phyloP scores from a whole-genome alignment of 2,329 filamentous ascomycete genomes.

The Fusarium avenaceum region DNA sequence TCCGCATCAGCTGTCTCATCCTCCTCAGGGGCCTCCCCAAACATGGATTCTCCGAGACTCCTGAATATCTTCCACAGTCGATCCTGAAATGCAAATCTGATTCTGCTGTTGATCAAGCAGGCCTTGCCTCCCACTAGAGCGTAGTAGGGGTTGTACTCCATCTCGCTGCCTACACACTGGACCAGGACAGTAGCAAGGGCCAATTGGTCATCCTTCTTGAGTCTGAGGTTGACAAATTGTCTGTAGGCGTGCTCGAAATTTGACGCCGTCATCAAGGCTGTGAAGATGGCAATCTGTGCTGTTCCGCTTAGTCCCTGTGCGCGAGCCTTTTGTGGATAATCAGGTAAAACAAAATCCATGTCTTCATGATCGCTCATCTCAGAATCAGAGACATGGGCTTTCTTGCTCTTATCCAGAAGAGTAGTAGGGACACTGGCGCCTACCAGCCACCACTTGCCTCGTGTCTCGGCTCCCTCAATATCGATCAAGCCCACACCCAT shows the following conservation, averaged over 20 bases:
- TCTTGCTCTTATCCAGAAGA: constrained; percentile 37
- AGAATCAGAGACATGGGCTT: constrained; percentile 28
- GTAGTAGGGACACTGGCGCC: constrained; percentile 85
- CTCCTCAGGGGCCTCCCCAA: constrained; percentile 73
- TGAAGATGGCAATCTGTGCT: constrained; percentile 90
- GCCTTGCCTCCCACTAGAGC: constrained; percentile 84
- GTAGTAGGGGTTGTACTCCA: constrained; percentile 93
- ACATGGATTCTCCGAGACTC: constrained; percentile 83
- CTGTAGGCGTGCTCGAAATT: constrained; percentile 87
- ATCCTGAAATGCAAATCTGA: constrained; percentile 89
- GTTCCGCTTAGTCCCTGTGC: constrained; percentile 90
- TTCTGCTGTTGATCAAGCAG: constrained; percentile 75
- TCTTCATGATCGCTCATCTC: constrained; percentile 60
- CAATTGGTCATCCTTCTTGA: constrained; percentile 87
- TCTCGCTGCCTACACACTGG: constrained; percentile 87
- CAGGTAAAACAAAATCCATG: constrained; percentile 68
- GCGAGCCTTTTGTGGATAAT: constrained; percentile 79
- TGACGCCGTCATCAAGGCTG: constrained; percentile 86
- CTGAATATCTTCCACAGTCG: constrained; percentile 89
- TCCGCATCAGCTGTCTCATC: constrained; percentile 65
- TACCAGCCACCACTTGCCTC: constrained; percentile 98
- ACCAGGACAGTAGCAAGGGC: constrained; percentile 91
- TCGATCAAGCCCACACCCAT: constrained; percentile 85
- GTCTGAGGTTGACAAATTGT: constrained; percentile 82
- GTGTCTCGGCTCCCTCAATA: constrained; percentile 84